phyloP scores from a whole-genome alignment of 2,329 filamentous ascomycete genomes.

The Keithomyces neogunnii region DNA sequence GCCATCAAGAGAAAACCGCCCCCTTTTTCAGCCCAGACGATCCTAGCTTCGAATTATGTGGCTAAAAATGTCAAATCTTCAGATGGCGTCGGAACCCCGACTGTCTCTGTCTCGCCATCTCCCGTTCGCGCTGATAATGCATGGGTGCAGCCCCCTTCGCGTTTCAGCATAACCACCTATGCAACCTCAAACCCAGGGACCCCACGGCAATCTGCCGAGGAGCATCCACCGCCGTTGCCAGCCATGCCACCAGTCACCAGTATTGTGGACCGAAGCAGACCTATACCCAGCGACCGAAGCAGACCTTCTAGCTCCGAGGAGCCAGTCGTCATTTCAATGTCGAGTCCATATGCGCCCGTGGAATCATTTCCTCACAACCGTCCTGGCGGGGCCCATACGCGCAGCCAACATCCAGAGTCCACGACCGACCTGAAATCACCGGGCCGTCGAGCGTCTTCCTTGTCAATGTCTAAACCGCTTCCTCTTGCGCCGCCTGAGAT shows the following conservation, averaged over 20 bases:
- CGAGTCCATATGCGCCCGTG: conserved; percentile 5
- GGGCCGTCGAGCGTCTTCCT: conserved; percentile 19
- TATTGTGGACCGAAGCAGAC: conserved; percentile 24
- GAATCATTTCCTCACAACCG: background rate
- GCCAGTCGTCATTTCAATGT: conserved; percentile 21
- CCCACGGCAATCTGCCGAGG: conserved; percentile 16
- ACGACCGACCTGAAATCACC: conserved; percentile 4
- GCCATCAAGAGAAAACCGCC: conserved; percentile 39
- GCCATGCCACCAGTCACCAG: conserved; percentile 14
- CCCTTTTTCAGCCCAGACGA: conserved; percentile 15
- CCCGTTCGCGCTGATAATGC: conserved; percentile 19
- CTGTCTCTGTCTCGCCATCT: conserved; percentile 9
- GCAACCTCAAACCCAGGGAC: conserved; percentile 35
- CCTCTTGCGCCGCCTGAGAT: conserved; percentile 54
- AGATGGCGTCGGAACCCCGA: conserved; percentile 15
- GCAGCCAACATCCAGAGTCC: conserved; percentile 2
- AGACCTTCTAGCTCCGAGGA: conserved; percentile 13
- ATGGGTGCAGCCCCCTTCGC: conserved; percentile 46
- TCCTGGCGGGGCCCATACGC: background rate
- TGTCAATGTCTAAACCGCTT: conserved; percentile 47
- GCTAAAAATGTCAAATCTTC: conserved; percentile 1
- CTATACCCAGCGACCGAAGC: conserved; percentile 16
- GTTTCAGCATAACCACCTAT: conserved; percentile 57
- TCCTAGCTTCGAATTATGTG: conserved; percentile 1
- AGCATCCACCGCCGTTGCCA: conserved; percentile 17